phyloP scores from a whole-genome alignment of 2,329 filamentous ascomycete species.

The Pseudogymnoascus sp. region DNA sequence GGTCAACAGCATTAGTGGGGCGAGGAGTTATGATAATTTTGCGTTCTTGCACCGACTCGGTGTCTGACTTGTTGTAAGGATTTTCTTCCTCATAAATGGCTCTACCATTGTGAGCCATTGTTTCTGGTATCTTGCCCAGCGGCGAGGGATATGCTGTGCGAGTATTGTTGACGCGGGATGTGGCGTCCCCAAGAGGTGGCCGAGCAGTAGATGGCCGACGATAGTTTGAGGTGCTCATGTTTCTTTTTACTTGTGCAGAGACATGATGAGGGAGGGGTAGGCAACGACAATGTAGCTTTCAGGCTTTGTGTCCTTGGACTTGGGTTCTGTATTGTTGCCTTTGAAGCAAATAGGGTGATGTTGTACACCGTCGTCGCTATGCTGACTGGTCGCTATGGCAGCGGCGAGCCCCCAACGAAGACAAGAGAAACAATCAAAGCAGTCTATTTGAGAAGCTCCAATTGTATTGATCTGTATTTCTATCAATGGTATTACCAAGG shows the following conservation, averaged over 20 bases:
- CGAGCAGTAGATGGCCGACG: slow-evolving; percentile 25
- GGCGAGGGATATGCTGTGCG: slow-evolving; percentile 13
- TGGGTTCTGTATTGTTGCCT: neutral
- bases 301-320: neutral
- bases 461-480: slow-evolving; percentile 6
- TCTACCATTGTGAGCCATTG: slow-evolving; percentile 25
- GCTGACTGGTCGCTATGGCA: neutral
- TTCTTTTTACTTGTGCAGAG: neutral
- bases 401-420: neutral
- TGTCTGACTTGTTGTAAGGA: neutral
- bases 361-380: slow-evolving; percentile 5
- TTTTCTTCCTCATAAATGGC: slow-evolving; percentile 6
- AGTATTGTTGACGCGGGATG: slow-evolving; percentile 27
- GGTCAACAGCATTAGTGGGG: slow-evolving; percentile 26
- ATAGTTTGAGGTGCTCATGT: slow-evolving; percentile 6
- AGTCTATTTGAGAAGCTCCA: neutral
- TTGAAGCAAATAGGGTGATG: neutral
- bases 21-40: slow-evolving; percentile 17
- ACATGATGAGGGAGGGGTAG: neutral
- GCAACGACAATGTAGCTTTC: neutral
- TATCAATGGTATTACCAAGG: neutral
- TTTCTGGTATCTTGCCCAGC: slow-evolving; percentile 15
- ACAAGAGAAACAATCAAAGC: neutral
- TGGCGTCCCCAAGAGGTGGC: slow-evolving; percentile 28
- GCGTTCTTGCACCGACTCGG: neutral